Evolutionary conservation across 148 eudicot genomes (phyloP), one percentile per base, ranked within the genome.

Genomic region (Diospyros kaki): DNA sequence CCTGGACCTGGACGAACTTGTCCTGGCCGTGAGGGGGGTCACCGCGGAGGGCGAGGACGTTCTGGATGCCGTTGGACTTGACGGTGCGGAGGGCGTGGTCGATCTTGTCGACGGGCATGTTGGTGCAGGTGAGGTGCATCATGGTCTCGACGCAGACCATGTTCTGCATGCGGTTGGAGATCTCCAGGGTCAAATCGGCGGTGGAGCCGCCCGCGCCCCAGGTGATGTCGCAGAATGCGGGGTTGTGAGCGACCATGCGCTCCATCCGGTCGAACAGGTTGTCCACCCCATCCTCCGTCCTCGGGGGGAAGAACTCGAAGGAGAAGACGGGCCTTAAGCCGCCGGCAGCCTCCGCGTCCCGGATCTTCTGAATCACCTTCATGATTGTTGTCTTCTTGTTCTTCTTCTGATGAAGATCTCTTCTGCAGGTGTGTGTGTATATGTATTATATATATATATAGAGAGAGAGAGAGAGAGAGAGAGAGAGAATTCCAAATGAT

Each of bases 131-230:
- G 48, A 95, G 81, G 72, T 95, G 98, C 98, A 95, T 95, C 98
- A 95, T 95, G 0, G 93, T 81, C 77, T 95, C 98, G 12, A 95
- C 94, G 18, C 98, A 88, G 17, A 89, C 93, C 84, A 89, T 82
- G 82, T 95, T 95, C 83, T 95, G 98, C 98, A 95, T 95, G 41
- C 94, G 80, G 43, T 84, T 86, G 1, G 97, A 88, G 6, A 95
- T 95, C 60, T 95, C 98, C 1, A 95, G 85, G 1, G 98, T 95
- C 2, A 95, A 84, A 79, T 95, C 98, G 0, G 98, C 98, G 0
- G 98, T 95, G 44, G 98, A 90, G 12, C 98, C 98, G 9, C 98
- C 98, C 0, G 98, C 98, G 0, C 98, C 97, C 98, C 98, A 92
- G 0, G 98, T 95, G 54, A 95, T 95, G 73, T 95, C 98, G 74